Conservation (phyloP, 495 filamentous ascomycete genomes). For the Lophium mytilinum region DNA sequence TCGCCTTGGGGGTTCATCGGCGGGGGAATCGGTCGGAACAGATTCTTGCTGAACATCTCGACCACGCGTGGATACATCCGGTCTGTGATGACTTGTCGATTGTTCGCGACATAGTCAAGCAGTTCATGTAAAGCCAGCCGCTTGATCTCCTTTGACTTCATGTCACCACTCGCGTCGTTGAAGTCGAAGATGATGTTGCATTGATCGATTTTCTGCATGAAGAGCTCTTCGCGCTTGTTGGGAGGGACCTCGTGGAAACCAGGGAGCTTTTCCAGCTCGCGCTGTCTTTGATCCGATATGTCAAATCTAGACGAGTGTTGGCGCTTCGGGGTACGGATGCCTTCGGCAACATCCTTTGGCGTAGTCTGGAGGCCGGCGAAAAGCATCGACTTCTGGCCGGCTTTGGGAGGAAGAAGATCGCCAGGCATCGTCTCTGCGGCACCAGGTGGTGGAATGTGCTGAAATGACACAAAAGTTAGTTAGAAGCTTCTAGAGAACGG, state of each 20-base stretch:
- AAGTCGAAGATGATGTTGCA: conserved; percentile 99
- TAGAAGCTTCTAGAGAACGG: neutral
- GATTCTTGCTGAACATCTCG: conserved; percentile 98
- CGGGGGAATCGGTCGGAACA: conserved; percentile 94
- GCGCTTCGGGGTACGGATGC: conserved; percentile 86
- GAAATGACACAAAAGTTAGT: conserved; percentile 27
- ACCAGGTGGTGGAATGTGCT: conserved; percentile 92
- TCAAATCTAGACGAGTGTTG: conserved; percentile 97
- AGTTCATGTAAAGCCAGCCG: conserved; percentile 92
- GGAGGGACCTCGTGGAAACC: conserved; percentile 99
- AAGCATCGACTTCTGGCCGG: conserved; percentile 74
- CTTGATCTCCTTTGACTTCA: conserved; percentile 99
- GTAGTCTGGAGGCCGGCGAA: conserved; percentile 89
- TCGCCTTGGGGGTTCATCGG: conserved; percentile 97
- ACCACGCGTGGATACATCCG: conserved; percentile 98
- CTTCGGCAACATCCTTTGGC: conserved; percentile 92
- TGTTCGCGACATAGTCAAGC: conserved; percentile 96
- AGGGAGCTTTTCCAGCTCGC: conserved; percentile 92
- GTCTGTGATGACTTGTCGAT: conserved; percentile 95
- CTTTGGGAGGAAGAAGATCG: conserved; percentile 88
- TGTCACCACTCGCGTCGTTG: conserved; percentile 94
- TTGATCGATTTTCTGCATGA: conserved; percentile 99
- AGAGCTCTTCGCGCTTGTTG: conserved; percentile 89
- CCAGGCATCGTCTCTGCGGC: conserved; percentile 97
- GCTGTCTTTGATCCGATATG: conserved; percentile 81